A percentile compares a stretch with the other conserved stretches of the same genome.
Conservation (phyloP, 257 asterid species). For the Solanum microdontum region DNA sequence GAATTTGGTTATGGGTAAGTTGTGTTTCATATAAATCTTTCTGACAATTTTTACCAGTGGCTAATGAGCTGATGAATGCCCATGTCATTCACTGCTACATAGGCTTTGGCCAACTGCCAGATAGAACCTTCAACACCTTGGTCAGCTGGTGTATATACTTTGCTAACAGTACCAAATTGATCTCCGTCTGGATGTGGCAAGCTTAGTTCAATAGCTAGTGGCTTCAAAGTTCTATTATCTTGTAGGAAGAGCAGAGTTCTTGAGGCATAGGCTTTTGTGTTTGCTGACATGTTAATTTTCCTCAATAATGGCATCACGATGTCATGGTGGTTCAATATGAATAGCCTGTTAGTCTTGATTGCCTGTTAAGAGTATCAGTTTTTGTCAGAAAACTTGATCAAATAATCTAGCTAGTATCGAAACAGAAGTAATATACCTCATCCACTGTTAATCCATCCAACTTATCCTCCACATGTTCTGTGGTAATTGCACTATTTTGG, state of each 20-base stretch:
- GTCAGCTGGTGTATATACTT: constrained; percentile 47
- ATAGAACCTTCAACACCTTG: constrained; percentile 42
- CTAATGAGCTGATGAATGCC: constrained; percentile 62
- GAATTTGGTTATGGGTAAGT: neutral
- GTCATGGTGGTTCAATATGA: constrained; percentile 12
- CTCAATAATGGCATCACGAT: constrained; percentile 52
- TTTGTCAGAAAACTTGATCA: neutral
- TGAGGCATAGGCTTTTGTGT: constrained; percentile 50
- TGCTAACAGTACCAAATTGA: constrained; percentile 23
- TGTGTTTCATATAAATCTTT: neutral
- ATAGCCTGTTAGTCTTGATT: constrained; percentile 28
- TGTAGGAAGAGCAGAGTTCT: constrained; percentile 56
- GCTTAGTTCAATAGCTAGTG: neutral
- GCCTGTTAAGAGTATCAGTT: constrained; percentile 23
- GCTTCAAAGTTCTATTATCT: neutral
- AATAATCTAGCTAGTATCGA: neutral
- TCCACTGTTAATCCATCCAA: constrained; percentile 41
- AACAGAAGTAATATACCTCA: constrained; percentile 21
- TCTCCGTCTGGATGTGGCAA: neutral
- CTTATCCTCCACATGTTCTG: constrained; percentile 27
- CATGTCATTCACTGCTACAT: constrained; percentile 58
- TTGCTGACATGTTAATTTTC: constrained; percentile 35
- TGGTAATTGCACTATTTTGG: constrained; percentile 44
- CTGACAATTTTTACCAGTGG: constrained; percentile 47
- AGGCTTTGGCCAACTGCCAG: constrained; percentile 83